phyloP scores from a whole-genome alignment of 345 rosid genomes.

The Lagerstroemia speciosa region DNA sequence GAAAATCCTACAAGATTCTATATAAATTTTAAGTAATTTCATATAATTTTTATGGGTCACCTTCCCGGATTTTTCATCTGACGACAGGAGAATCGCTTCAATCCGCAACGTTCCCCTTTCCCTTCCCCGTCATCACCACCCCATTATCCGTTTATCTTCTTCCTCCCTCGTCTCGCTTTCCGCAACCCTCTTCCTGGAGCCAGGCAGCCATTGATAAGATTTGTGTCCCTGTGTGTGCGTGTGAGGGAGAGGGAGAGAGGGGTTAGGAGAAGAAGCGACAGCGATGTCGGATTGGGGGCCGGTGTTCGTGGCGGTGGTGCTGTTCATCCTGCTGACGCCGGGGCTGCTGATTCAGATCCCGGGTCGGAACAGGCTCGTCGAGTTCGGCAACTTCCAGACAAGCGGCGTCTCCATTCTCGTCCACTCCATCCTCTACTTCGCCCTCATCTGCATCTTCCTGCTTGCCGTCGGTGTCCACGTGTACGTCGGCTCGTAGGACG shows the following conservation, averaged over 20 bases:
- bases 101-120: too few species aligned
- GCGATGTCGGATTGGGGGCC: constrained; percentile 95
- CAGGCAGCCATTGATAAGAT: too few species aligned
- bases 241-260: not conserved
- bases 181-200: not conserved
- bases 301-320: constrained; percentile 73
- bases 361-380: constrained; percentile 38
- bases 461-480: constrained; percentile 73
- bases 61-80: too few species aligned
- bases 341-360: constrained; percentile 83
- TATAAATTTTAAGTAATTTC: too few species aligned
- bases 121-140: not conserved
- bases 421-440: constrained; percentile 67
- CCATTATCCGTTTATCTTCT: not conserved
- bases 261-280: not conserved
- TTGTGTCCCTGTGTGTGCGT: not conserved
- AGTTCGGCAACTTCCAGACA: constrained; percentile 85
- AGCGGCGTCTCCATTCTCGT: constrained; percentile 78
- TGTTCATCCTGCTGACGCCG: constrained; percentile 72
- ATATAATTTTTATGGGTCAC: too few species aligned
- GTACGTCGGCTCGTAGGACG: constrained; percentile 17
- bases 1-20: too few species aligned
- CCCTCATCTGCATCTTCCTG: constrained; percentile 76
- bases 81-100: too few species aligned
- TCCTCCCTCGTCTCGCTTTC: too few species aligned